Base-by-base conservation (phyloP, 805 yeast species). In the Teunomyces kruisii region DNA sequence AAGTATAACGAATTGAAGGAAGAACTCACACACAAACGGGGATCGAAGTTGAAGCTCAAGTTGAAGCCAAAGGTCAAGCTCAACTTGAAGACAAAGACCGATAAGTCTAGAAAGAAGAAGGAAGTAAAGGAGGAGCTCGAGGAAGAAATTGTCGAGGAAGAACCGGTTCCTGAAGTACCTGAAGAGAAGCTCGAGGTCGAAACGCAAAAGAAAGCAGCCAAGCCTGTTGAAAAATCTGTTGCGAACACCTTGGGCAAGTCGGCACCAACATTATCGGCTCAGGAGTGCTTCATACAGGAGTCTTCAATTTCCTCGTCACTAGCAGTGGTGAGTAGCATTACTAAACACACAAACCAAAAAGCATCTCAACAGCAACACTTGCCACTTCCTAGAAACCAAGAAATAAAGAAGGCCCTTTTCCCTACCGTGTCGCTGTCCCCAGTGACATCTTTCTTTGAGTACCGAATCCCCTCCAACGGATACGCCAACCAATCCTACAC, bases 401-500 rank as follows among this genome's bases (percentile, higher is more conserved):
- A 51, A 10, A 47, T 57, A 24, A 62, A 59, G 43, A 53, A 58
- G 22, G 47, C 64, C 0, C 55, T 71, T 26, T 70, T 70, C 50
- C 73, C 75, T 2, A 57, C 63, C 4, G 65, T 61, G 16, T 44
- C 54, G 1, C 46, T 47, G 6, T 56, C 56, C 7, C 58, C 68
- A 6, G 51, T 60, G 8, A 46, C 62, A 8, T 59, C 68, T n/a
- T 54, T 70, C 40, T 67, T 70, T 47, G 73, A 71, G 31, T 71
- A 68, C 52, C 58, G 57, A 40, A 62, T 72, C 43, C 65, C 66
- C 9, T 58, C 74, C 1, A 64, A 63, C 43, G 77, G 77, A 2
- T 69, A 61, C 47, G 59, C 71, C n/a, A 48, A 63, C 26, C 72
- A 68, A 46, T 57, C 74, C 2, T 70, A 68, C 51, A 55, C 74